A percentile compares a stretch with the other conserved stretches of the same genome.
These are phyloP conservation scores for Chlorella vulgaris DNA, from an alignment of 139 green algal genomes.

Conservation along the genomic window DNA sequence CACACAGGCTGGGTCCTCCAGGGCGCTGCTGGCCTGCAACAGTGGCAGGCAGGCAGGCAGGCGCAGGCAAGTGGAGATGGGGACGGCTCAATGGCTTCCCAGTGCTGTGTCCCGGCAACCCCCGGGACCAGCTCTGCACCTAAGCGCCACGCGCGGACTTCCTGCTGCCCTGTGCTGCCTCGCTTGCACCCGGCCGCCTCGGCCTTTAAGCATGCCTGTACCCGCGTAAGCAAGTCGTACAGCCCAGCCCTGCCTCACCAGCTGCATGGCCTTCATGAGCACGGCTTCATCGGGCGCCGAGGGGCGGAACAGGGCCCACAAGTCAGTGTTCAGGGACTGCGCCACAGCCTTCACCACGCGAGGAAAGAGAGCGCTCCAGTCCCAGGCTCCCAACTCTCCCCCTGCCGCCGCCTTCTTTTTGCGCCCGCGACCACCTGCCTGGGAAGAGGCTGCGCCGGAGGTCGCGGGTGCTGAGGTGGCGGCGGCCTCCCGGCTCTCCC, in stretches of 20 bases:
- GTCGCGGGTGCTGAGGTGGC: background rate
- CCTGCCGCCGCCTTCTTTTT: conserved; percentile 47
- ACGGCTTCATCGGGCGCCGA: conserved; percentile 55
- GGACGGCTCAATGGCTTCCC: background rate
- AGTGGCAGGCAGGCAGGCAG: background rate
- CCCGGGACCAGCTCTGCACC: too few species aligned
- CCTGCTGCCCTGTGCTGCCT: too few species aligned
- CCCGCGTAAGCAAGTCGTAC: background rate
- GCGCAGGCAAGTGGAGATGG: background rate
- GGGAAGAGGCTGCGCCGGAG: background rate
- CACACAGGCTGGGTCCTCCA: conserved; percentile 46
- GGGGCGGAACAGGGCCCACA: conserved; percentile 67
- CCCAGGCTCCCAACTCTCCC: conserved; percentile 47
- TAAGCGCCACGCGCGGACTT: too few species aligned
- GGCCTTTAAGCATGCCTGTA: too few species aligned
- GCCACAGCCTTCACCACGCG: conserved; percentile 56
- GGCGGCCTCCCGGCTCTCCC: conserved; percentile 33
- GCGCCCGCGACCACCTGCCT: background rate
- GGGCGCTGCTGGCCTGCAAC: conserved; percentile 17
- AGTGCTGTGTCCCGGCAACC: too few species aligned
- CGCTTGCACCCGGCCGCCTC: too few species aligned
- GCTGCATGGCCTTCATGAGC: conserved; percentile 43
- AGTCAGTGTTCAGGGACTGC: conserved; percentile 56
- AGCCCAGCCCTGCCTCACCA: conserved; percentile 32
- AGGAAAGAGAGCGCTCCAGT: conserved; percentile 60